Evolutionary conservation across 139 green algal species (phyloP).

Genomic region (Trebouxia sp.): DNA sequence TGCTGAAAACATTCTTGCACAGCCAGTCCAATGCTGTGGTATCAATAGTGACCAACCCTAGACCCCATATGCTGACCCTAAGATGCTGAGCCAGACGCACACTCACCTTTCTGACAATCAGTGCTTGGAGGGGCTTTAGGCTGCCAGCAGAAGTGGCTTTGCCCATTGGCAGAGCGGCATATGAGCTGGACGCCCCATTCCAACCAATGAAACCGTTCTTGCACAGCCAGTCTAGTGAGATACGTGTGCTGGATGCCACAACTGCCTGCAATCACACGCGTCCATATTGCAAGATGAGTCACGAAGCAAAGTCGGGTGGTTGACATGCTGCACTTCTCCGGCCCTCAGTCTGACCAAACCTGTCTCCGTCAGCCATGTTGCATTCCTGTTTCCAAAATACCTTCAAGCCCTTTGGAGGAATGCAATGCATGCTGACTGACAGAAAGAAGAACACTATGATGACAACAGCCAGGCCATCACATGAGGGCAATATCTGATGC

Average conservation of each 20-base stretch:
- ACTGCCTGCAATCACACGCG: not conserved
- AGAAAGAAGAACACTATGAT: too few species aligned
- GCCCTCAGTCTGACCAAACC: too few species aligned
- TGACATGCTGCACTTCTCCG: not conserved
- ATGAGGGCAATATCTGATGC: too few species aligned
- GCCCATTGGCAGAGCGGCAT: conserved; percentile 58
- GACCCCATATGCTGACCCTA: too few species aligned
- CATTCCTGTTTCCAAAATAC: too few species aligned
- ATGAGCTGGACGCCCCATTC: conserved; percentile 35
- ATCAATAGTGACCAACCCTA: too few species aligned
- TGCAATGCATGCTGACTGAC: too few species aligned
- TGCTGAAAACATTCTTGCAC: conserved; percentile 42
- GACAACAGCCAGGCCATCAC: too few species aligned
- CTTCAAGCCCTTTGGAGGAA: too few species aligned
- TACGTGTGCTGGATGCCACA: not conserved
- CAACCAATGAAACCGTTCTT: conserved; percentile 48
- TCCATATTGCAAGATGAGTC: too few species aligned
- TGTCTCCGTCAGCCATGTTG: too few species aligned
- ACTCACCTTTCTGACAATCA: conserved; percentile 41
- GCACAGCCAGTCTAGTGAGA: conserved; percentile 66
- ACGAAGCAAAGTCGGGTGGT: not conserved
- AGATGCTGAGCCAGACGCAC: too few species aligned
- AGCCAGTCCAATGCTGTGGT: conserved; percentile 79
- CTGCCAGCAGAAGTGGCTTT: conserved; percentile 62
- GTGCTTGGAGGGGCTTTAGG: conserved; percentile 65